Conservation (phyloP, 768 basidiomycete species). For the Pisolithus albus region DNA sequence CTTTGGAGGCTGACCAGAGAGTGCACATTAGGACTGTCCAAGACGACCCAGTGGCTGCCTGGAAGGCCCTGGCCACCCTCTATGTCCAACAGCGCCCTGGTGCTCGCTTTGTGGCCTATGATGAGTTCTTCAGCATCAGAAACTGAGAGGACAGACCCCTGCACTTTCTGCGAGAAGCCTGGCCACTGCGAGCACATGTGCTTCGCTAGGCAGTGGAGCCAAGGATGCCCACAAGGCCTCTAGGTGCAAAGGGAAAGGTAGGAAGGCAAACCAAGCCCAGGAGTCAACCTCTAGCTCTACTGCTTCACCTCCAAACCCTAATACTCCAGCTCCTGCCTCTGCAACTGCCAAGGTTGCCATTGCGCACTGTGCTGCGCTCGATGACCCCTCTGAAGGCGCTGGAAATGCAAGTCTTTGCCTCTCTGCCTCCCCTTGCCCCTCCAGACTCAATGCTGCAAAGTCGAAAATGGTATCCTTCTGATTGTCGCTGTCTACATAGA, state of each 20-base stretch:
- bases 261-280: neutral
- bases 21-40: too few species aligned
- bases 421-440: neutral
- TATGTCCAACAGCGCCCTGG: too few species aligned
- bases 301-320: neutral
- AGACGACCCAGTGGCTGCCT: too few species aligned
- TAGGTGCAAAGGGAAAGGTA: neutral
- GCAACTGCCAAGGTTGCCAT: neutral
- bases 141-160: neutral
- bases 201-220: neutral
- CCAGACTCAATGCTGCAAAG: conserved; percentile 10
- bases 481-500: too few species aligned
- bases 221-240: neutral
- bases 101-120: neutral
- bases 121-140: too few species aligned
- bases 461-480: too few species aligned
- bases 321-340: neutral
- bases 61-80: too few species aligned
- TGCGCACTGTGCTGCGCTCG: too few species aligned
- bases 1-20: too few species aligned
- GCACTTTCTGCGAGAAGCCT: neutral
- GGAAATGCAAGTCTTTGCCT: conserved; percentile 8
- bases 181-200: neutral
- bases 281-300: neutral
- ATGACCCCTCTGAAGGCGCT: neutral